These are phyloP conservation scores for Ogataea zsoltii DNA, from an alignment of 805 yeast species.

Conservation along the genomic window DNA sequence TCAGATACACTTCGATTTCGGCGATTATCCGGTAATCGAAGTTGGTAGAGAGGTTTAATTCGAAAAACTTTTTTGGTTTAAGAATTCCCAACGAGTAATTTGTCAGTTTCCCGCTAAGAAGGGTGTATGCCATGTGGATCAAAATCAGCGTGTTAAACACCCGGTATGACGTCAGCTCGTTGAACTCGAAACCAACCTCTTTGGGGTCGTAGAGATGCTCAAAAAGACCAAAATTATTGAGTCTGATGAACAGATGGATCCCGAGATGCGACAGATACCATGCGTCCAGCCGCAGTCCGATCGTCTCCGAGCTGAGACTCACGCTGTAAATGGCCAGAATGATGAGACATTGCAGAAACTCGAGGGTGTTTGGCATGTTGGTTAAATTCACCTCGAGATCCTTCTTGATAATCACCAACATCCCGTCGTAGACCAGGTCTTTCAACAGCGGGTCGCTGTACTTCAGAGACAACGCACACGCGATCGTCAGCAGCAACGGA, in stretches of 20 bases:
- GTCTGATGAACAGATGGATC: conserved; percentile 58
- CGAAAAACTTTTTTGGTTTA: conserved; percentile 39
- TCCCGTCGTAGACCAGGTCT: conserved; percentile 41
- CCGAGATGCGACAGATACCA: conserved; percentile 72
- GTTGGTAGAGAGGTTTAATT: conserved; percentile 62
- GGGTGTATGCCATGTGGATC: conserved; percentile 66
- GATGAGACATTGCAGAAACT: conserved; percentile 68
- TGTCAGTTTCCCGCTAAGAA: conserved; percentile 51
- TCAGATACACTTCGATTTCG: conserved; percentile 62
- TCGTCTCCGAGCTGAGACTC: conserved; percentile 52
- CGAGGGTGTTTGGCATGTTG: conserved; percentile 46
- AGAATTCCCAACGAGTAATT: conserved; percentile 45
- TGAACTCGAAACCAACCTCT: conserved; percentile 35
- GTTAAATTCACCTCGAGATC: conserved; percentile 50
- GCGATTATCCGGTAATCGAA: conserved; percentile 84
- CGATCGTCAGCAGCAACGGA: conserved; percentile 64
- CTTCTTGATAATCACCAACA: conserved; percentile 47
- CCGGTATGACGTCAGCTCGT: conserved; percentile 56
- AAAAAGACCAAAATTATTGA: conserved; percentile 46
- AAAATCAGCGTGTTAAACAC: conserved; percentile 72
- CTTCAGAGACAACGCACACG: conserved; percentile 63
- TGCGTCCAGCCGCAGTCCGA: conserved; percentile 54
- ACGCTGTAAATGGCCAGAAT: conserved; percentile 65
- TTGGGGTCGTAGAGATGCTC: conserved; percentile 24
- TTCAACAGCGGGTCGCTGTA: conserved; percentile 43